These are phyloP conservation scores for Tetrahymena malaccensis DNA, from an alignment of 73 alveolate species.

Conservation along the genomic window DNA sequence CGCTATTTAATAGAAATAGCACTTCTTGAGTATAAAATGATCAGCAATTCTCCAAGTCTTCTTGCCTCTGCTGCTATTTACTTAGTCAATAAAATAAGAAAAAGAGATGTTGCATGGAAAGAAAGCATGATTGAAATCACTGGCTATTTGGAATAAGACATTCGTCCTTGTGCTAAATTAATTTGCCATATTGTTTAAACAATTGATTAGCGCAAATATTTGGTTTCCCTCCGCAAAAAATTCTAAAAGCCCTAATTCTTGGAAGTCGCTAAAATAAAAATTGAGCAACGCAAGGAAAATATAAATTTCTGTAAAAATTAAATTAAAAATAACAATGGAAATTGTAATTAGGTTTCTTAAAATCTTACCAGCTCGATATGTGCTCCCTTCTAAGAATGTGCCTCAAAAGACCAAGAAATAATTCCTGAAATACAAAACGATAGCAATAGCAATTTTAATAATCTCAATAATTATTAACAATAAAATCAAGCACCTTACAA, in stretches of 20 bases:
- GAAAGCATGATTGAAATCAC: slow-evolving; percentile 17
- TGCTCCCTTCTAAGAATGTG: neutral
- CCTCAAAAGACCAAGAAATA: neutral
- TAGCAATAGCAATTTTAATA: neutral
- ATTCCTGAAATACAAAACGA: neutral
- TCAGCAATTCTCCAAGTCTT: neutral
- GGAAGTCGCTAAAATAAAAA: slow-evolving; percentile 29
- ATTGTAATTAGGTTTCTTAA: neutral
- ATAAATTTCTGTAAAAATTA: neutral
- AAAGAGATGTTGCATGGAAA: slow-evolving; percentile 25
- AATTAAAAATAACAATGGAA: neutral
- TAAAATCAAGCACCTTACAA: neutral
- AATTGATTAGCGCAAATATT: slow-evolving; percentile 1
- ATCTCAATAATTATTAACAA: neutral
- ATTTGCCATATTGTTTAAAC: slow-evolving; percentile 14
- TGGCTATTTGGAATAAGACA: slow-evolving; percentile 24
- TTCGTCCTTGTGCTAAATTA: slow-evolving; percentile 25
- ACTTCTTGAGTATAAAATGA: slow-evolving; percentile 6
- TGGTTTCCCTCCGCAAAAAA: slow-evolving; percentile 16
- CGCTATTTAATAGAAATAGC: slow-evolving; percentile 33
- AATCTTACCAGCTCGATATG: neutral
- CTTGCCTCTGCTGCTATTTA: slow-evolving; percentile 38
- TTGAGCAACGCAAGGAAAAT: slow-evolving; percentile 1
- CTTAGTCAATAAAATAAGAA: slow-evolving; percentile 36
- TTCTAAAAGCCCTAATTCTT: slow-evolving; percentile 13